These are phyloP conservation scores for Geotrichum klebahnii DNA, from an alignment of 1,139 yeast genomes.

Conservation along the genomic window DNA sequence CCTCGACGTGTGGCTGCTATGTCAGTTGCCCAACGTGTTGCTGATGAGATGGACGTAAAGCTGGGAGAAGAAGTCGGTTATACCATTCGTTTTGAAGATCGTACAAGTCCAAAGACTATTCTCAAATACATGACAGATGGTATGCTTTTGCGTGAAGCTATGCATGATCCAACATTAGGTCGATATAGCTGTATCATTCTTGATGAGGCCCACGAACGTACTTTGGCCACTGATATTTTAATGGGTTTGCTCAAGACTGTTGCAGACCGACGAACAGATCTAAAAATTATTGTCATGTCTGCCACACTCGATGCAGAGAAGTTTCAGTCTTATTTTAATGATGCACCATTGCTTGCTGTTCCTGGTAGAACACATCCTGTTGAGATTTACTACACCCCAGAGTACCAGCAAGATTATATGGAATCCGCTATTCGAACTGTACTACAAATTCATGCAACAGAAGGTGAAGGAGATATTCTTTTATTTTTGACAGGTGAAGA, in stretches of 20 bases:
- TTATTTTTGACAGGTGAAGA: conserved; percentile 95
- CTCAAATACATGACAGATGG: conserved; percentile 98
- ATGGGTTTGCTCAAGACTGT: conserved; percentile 93
- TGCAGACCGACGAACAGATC: conserved; percentile 71
- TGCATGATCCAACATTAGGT: conserved; percentile 83
- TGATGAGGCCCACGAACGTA: conserved; percentile 98
- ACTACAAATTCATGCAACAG: conserved; percentile 92
- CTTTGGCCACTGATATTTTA: conserved; percentile 90
- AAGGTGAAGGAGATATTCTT: conserved; percentile 86
- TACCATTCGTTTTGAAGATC: conserved; percentile 88
- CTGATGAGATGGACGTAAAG: conserved; percentile 90
- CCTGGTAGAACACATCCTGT: conserved; percentile 99
- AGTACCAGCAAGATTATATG: conserved; percentile 87
- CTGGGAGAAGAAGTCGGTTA: conserved; percentile 93
- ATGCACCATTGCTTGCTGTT: conserved; percentile 91
- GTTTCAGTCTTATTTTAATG: conserved; percentile 81
- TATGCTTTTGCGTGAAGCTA: conserved; percentile 94
- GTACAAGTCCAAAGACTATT: conserved; percentile 71
- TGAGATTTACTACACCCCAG: conserved; percentile 94
- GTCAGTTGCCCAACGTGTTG: conserved; percentile 95
- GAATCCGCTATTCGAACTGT: conserved; percentile 95
- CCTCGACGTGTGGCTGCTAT: conserved; percentile 97
- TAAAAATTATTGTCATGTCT: conserved; percentile 91
- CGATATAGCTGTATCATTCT: conserved; percentile 85
- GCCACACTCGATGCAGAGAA: conserved; percentile 97